phyloP scores from a whole-genome alignment of 441 rosid species.

The Aquilaria agallochum region DNA sequence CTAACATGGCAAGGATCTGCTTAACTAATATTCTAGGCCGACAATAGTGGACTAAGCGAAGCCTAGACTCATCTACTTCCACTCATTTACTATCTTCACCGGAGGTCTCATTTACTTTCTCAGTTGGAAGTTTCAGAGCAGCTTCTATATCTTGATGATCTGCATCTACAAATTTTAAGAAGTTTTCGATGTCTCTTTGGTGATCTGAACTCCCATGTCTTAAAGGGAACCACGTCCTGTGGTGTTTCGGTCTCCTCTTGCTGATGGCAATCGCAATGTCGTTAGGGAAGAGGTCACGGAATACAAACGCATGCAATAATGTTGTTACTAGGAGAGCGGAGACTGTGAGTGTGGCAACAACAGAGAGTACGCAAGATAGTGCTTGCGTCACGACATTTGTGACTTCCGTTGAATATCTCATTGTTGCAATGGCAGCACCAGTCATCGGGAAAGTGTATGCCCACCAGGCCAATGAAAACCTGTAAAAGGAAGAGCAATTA shows the following conservation, averaged over 20 bases:
- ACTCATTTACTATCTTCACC: background rate
- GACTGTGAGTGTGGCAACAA: slow-evolving; percentile 50
- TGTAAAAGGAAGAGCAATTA: slow-evolving; percentile 15
- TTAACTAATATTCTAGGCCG: background rate
- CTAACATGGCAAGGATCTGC: slow-evolving; percentile 7
- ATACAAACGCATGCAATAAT: slow-evolving; percentile 62
- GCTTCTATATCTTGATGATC: slow-evolving; percentile 48
- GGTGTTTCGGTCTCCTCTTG: slow-evolving; percentile 43
- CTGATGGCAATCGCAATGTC: slow-evolving; percentile 89
- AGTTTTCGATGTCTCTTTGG: slow-evolving; percentile 35
- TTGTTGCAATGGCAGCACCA: slow-evolving; percentile 77
- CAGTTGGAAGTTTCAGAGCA: slow-evolving; percentile 10
- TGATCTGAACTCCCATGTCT: slow-evolving; percentile 34
- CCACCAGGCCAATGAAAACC: slow-evolving; percentile 96
- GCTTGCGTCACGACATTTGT: slow-evolving; percentile 41
- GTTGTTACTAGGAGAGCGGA: slow-evolving; percentile 55
- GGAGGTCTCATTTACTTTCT: background rate
- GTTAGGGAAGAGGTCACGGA: slow-evolving; percentile 73
- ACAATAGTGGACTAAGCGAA: background rate
- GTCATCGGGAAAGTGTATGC: slow-evolving; percentile 96
- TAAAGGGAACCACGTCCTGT: slow-evolving; percentile 48
- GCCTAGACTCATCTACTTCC: background rate
- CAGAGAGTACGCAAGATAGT: slow-evolving; percentile 38
- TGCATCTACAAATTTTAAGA: slow-evolving; percentile 34
- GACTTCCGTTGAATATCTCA: slow-evolving; percentile 58